These are phyloP conservation scores for Lodderomyces orthopsilosis DNA, from an alignment of 1,139 yeast genomes.

Conservation along the genomic window DNA sequence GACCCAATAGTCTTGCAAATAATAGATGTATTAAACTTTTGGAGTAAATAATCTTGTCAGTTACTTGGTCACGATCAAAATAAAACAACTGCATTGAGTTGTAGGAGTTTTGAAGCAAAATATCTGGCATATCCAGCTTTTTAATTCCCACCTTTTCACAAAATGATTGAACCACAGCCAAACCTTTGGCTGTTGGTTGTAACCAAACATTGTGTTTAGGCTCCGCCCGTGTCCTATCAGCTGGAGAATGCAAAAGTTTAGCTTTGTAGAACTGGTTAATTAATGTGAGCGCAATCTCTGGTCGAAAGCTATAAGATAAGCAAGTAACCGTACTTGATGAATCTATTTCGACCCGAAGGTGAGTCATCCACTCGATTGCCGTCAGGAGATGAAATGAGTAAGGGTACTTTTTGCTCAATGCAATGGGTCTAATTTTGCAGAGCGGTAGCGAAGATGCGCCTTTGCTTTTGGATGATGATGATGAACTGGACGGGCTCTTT, in stretches of 20 bases:
- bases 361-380: slow-evolving; percentile 53
- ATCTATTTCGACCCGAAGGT: slow-evolving; percentile 48
- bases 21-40: slow-evolving; percentile 63
- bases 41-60: slow-evolving; percentile 66
- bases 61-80: slow-evolving; percentile 62
- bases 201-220: slow-evolving; percentile 43
- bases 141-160: slow-evolving; percentile 56
- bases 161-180: slow-evolving; percentile 63
- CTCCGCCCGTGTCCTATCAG: slow-evolving; percentile 59
- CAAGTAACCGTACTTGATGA: slow-evolving; percentile 52
- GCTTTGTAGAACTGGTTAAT: slow-evolving; percentile 61
- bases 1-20: slow-evolving; percentile 65
- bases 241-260: slow-evolving; percentile 71
- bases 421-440: slow-evolving; percentile 12
- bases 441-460: background rate
- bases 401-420: slow-evolving; percentile 30
- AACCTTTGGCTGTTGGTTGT: slow-evolving; percentile 94
- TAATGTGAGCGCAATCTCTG: slow-evolving; percentile 49
- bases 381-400: slow-evolving; percentile 53
- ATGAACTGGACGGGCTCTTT: background rate
- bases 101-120: slow-evolving; percentile 48
- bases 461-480: background rate
- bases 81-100: slow-evolving; percentile 71
- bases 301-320: slow-evolving; percentile 57
- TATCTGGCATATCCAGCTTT: slow-evolving; percentile 33